Percentiles rank a stretch among this genome's conserved stretches.
phyloP scores from a whole-genome alignment of 2,329 filamentous ascomycete species.

The Arthrobotrys pseudoclavata region DNA sequence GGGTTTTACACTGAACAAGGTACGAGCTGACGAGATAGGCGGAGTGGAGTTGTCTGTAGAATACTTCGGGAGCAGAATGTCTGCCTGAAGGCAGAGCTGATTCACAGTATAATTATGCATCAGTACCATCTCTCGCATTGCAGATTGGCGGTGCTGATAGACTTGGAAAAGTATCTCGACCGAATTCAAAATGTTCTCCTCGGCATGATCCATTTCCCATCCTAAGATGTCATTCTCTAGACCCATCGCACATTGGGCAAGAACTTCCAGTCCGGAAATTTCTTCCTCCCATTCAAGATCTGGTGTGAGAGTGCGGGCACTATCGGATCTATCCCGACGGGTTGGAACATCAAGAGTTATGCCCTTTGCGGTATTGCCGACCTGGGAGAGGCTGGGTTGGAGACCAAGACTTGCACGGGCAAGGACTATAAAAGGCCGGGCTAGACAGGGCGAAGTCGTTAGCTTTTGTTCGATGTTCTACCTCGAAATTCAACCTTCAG shows the following conservation, averaged over 20 bases:
- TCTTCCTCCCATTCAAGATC: slow-evolving; percentile 59
- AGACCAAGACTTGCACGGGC: slow-evolving; percentile 62
- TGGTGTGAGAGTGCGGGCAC: slow-evolving; percentile 51
- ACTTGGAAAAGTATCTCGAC: slow-evolving; percentile 61
- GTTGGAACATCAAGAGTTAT: slow-evolving; percentile 2
- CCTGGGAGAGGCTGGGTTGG: slow-evolving; percentile 58
- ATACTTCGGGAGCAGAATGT: slow-evolving; percentile 44
- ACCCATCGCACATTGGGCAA: slow-evolving; percentile 62
- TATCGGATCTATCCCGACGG: slow-evolving; percentile 50
- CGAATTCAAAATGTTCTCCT: slow-evolving; percentile 61
- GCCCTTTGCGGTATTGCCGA: slow-evolving; percentile 61
- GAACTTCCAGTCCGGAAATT: slow-evolving; percentile 61
- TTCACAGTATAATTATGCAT: slow-evolving; percentile 57
- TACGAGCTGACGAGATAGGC: slow-evolving; percentile 33
- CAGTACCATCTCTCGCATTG: slow-evolving; percentile 56
- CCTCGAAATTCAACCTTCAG: not conserved
- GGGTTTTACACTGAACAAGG: slow-evolving; percentile 36
- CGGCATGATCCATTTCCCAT: slow-evolving; percentile 63
- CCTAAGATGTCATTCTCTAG: slow-evolving; percentile 64
- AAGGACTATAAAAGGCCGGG: slow-evolving; percentile 63
- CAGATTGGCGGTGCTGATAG: slow-evolving; percentile 48
- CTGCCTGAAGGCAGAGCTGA: slow-evolving; percentile 43
- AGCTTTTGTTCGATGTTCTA: slow-evolving; percentile 19
- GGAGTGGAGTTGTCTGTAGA: not conserved
- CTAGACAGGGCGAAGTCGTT: slow-evolving; percentile 36